phyloP scores from a whole-genome alignment of 176 grass and related monocot species.

The Canna indica region DNA sequence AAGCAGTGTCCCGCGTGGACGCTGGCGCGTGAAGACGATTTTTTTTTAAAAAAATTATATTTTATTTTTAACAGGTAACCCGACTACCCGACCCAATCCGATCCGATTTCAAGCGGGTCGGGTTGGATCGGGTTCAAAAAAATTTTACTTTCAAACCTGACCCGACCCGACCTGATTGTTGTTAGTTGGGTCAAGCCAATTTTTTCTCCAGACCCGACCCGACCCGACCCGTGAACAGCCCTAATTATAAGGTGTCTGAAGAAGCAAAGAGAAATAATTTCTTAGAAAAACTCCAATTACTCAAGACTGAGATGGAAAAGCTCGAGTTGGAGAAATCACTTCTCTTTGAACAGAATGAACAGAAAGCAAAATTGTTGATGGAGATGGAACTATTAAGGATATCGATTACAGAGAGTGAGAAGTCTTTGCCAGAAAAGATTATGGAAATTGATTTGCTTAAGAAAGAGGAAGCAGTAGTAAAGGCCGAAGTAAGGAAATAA shows the following conservation, averaged over 20 bases:
- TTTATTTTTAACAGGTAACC: no score
- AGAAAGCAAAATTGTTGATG: slow-evolving; percentile 49
- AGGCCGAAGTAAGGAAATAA: slow-evolving; percentile 39
- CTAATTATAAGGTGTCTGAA: slow-evolving; percentile 51
- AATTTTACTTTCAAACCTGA: no score
- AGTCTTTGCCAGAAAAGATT: slow-evolving; percentile 39
- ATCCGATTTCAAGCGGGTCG: no score
- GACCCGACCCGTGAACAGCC: no score
- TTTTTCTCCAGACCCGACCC: no score
- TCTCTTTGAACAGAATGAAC: slow-evolving; percentile 32
- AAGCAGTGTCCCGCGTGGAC: no score
- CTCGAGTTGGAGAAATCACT: slow-evolving; percentile 47
- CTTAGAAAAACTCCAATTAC: slow-evolving; percentile 47
- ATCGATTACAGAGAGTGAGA: slow-evolving; percentile 37
- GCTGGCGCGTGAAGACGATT: no score
- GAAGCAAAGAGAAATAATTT: slow-evolving; percentile 41
- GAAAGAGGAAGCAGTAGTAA: slow-evolving; percentile 38
- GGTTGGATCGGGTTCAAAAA: no score
- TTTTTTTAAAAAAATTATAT: no score
- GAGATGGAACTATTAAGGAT: slow-evolving; percentile 4
- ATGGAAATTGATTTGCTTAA: slow-evolving; percentile 45
- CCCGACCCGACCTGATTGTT: no score
- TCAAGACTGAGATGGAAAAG: slow-evolving; percentile 43
- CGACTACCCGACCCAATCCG: no score
- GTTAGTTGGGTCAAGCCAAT: no score